Evolutionary conservation across 345 rosid genomes (phyloP).

Genomic region (Erodium maritimum): DNA sequence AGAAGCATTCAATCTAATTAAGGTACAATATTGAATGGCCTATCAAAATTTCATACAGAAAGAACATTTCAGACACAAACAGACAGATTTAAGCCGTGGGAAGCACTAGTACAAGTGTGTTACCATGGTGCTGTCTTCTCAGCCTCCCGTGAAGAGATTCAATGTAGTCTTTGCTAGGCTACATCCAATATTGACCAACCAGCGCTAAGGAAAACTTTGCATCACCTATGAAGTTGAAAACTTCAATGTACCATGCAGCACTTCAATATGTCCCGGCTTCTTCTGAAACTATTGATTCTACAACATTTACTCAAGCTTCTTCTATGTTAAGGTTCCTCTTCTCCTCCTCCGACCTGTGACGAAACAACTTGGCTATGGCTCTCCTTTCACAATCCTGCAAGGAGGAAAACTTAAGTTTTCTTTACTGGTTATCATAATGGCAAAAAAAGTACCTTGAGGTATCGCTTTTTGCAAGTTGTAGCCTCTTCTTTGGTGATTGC

Average conservation of each 20-base stretch:
- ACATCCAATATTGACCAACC: no score
- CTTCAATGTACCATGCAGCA: neutral
- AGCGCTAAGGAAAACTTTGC: no score
- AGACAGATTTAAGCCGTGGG: neutral
- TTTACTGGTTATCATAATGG: neutral
- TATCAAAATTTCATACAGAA: slow-evolving; percentile 11
- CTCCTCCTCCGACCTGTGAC: slow-evolving; percentile 45
- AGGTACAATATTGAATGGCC: slow-evolving; percentile 4
- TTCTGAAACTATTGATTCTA: slow-evolving; percentile 5
- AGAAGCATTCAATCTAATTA: neutral
- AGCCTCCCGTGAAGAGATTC: no score
- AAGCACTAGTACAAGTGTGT: neutral
- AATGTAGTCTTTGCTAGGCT: no score
- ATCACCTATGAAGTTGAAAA: neutral
- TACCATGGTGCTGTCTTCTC: no score
- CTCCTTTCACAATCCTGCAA: slow-evolving; percentile 96
- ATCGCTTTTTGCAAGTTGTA: no score
- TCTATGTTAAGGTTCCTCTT: slow-evolving; percentile 1
- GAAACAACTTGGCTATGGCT: slow-evolving; percentile 68
- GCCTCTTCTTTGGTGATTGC: neutral
- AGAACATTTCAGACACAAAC: neutral
- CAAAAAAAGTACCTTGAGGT: neutral
- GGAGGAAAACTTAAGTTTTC: neutral
- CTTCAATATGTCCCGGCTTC: neutral
- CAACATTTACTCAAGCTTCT: slow-evolving; percentile 29